Percentiles rank a stretch among this genome's conserved stretches.
Evolutionary conservation across 2,329 filamentous ascomycete genomes (phyloP).

Genomic region (Coleophoma crateriformis): DNA sequence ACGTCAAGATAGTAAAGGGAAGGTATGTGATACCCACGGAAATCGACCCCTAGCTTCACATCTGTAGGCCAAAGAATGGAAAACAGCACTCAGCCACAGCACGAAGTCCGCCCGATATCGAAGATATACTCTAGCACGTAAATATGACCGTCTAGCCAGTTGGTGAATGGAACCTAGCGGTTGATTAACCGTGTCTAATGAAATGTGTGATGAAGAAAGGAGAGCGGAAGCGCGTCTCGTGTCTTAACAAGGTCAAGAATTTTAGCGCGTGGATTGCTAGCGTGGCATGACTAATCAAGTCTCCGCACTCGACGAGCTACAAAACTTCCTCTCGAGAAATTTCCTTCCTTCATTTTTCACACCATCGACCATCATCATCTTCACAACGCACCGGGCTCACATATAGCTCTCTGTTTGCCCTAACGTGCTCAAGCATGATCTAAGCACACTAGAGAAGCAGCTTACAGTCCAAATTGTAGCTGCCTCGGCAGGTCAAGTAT

Average conservation of each 20-base stretch:
- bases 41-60: conserved; percentile 3
- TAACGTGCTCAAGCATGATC: no score
- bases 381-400: neutral
- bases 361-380: neutral
- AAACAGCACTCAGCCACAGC: conserved; percentile 6
- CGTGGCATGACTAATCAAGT: neutral
- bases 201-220: conserved; percentile 15
- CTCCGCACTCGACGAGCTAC: neutral
- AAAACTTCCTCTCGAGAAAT: conserved; percentile 1
- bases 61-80: no score
- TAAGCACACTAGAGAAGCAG: no score
- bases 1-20: neutral
- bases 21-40: conserved; percentile 10
- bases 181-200: conserved; percentile 23
- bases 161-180: conserved; percentile 17
- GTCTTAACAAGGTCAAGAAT: neutral
- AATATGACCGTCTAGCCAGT: conserved; percentile 24
- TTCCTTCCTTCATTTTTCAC: conserved; percentile 2
- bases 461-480: no score
- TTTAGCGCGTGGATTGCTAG: neutral
- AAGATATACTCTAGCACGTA: conserved; percentile 19
- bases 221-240: neutral
- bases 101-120: conserved; percentile 5
- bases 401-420: no score
- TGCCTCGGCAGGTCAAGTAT: no score